A percentile compares a stretch with the other conserved stretches of the same genome.
These are phyloP conservation scores for Ascochyta clinopodiicola DNA, from an alignment of 2,329 filamentous ascomycete species.

Conservation along the genomic window DNA sequence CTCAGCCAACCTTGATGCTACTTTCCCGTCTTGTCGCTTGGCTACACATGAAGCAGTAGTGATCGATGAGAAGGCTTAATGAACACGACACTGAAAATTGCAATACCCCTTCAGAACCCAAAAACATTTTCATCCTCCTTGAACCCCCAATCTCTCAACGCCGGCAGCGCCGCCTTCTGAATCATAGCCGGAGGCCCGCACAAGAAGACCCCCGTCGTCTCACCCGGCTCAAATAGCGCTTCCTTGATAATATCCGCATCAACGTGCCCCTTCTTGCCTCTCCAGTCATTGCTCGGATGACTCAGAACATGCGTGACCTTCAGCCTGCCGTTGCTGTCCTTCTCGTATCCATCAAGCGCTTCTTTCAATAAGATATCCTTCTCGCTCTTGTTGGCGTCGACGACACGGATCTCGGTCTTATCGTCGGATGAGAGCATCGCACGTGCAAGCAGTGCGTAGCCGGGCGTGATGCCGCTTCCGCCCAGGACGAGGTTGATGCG, in stretches of 20 bases:
- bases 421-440: conserved; percentile 48
- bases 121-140: conserved; percentile 55
- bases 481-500: conserved; percentile 59
- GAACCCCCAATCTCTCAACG: conserved; percentile 55
- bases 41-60: neutral
- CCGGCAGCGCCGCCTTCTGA: conserved; percentile 59
- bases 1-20: neutral
- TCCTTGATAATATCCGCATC: conserved; percentile 51
- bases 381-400: conserved; percentile 59
- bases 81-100: too few species aligned
- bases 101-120: conserved; percentile 42
- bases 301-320: conserved; percentile 58
- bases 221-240: conserved; percentile 51
- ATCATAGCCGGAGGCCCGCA: conserved; percentile 61
- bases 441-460: conserved; percentile 58
- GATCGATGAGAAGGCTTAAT: too few species aligned
- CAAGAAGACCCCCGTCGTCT: conserved; percentile 54
- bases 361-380: conserved; percentile 55
- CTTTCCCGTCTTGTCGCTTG: neutral
- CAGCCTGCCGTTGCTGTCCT: conserved; percentile 49
- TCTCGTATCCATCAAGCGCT: conserved; percentile 52
- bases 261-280: conserved; percentile 55
- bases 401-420: conserved; percentile 49
- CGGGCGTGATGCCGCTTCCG: conserved; percentile 60
- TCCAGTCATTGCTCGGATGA: conserved; percentile 54